These are phyloP conservation scores for Achlya hypogyna DNA, from an alignment of 352 stramenopile species.

Conservation along the genomic window DNA sequence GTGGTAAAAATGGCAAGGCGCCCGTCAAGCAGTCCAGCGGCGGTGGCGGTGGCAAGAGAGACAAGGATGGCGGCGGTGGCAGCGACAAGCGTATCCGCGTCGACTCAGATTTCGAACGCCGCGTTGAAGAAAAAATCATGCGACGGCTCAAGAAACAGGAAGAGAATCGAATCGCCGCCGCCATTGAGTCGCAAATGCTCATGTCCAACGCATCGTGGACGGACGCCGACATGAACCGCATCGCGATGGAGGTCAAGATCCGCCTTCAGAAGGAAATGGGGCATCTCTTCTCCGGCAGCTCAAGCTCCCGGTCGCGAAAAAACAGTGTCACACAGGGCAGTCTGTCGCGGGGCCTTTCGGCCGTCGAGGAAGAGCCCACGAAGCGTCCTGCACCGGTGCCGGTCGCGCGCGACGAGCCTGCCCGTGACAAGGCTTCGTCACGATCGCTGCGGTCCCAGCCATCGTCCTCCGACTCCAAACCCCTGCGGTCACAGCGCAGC, in stretches of 20 bases:
- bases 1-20: background rate
- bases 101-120: conserved; percentile 68
- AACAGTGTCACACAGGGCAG: conserved; percentile 12
- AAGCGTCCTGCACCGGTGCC: background rate
- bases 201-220: conserved; percentile 80
- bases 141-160: conserved; percentile 81
- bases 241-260: conserved; percentile 84
- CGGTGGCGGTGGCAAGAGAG: conserved; percentile 12
- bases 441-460: background rate
- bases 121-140: conserved; percentile 84
- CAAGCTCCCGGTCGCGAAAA: conserved; percentile 16
- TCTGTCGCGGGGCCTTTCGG: background rate
- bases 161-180: conserved; percentile 69
- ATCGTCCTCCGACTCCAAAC: background rate
- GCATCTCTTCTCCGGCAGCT: conserved; percentile 10
- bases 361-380: background rate
- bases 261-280: conserved; percentile 76
- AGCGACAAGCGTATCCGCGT: conserved; percentile 36
- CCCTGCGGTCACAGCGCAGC: conserved; percentile 3
- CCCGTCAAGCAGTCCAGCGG: conserved; percentile 11
- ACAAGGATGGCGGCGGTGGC: conserved; percentile 21
- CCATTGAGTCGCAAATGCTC: conserved; percentile 75
- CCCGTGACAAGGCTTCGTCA: background rate
- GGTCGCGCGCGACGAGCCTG: background rate
- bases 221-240: conserved; percentile 85